Evolutionary conservation across 768 basidiomycete species (phyloP), one percentile per base, ranked within the genome.

Genomic region (Kwoniella bestiolae): DNA sequence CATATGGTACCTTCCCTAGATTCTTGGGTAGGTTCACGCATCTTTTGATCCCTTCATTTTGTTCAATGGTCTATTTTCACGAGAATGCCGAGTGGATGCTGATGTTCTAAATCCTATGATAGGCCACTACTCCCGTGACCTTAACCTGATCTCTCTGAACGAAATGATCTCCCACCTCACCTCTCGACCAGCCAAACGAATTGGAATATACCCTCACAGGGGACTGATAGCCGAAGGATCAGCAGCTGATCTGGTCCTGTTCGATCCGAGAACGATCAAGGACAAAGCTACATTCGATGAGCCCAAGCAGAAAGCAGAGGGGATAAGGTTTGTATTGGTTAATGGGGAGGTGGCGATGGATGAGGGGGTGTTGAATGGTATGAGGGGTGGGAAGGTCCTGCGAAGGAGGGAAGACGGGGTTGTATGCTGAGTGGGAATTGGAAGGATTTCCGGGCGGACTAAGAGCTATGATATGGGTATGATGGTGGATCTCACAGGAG

Each of bases 181-280:
- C n/a, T 76, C 73, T 3, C 72, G 79, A 21, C 77, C 79, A 2
- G 79, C 79, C 18, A 75, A 76, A 38, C 57, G 75, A 9, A 32
- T 80, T 7, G 71, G 71, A 5, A 71, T 80, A 16, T 76, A 73
- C 51, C 77, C 77, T 2, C 65, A 69, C 14, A 56, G 79, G 21
- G 79, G 79, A 5, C 55, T 71, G 21, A 58, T 80, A 18, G 65
- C 64, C 21, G 69, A 62, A 34, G 72, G 77, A 8, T 72, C 69
- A 49, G 71, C 70, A 2, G 79, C 79, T 28, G 79, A 80, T 70
- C 31, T 80, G 11, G 79, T 79, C 21, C 63, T 80, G 3, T 80
- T 77, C 47, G 63, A 79, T 53, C 79, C 77, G 8, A 56, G 58
- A 18, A 71, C 64, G 8, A 73, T 80, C 28, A 45, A 50, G 25